phyloP scores from a whole-genome alignment of 2,329 filamentous ascomycete species.

The Botrytis aclada region DNA sequence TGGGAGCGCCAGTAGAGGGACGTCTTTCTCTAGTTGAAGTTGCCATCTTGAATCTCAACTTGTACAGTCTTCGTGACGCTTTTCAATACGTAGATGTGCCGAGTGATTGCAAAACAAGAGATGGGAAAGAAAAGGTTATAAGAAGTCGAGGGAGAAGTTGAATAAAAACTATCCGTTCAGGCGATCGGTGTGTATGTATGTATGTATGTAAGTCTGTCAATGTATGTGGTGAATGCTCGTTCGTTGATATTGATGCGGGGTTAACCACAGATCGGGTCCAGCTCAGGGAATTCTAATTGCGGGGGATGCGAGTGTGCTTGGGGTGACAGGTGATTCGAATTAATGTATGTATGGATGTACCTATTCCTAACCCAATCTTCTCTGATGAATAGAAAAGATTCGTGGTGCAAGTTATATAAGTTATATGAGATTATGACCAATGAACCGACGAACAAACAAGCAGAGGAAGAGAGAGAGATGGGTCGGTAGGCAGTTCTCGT shows the following conservation, averaged over 20 bases:
- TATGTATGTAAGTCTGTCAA: not conserved
- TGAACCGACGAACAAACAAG: not conserved
- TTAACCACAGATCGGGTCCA: constrained; percentile 7
- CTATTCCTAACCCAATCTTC: not conserved
- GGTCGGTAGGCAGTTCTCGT: not conserved
- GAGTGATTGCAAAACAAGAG: not conserved
- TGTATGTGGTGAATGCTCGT: constrained; percentile 3
- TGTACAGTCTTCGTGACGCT: not conserved
- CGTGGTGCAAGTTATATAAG: not conserved
- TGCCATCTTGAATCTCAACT: not conserved
- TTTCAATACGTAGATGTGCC: not conserved
- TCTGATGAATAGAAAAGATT: not conserved
- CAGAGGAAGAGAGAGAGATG: not conserved
- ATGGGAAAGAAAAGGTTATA: not conserved
- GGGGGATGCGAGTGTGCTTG: constrained; percentile 5
- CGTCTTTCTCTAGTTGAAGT: constrained; percentile 60
- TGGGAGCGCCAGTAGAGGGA: constrained; percentile 76
- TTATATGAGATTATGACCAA: not conserved
- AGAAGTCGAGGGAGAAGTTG: not conserved
- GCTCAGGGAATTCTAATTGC: not conserved
- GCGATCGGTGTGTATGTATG: not conserved
- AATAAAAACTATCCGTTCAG: not conserved
- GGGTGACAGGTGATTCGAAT: not conserved
- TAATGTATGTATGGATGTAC: not conserved
- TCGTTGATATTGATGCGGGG: not conserved